Conservation (phyloP, 495 filamentous ascomycete species). For the Durotheca rogersii region DNA sequence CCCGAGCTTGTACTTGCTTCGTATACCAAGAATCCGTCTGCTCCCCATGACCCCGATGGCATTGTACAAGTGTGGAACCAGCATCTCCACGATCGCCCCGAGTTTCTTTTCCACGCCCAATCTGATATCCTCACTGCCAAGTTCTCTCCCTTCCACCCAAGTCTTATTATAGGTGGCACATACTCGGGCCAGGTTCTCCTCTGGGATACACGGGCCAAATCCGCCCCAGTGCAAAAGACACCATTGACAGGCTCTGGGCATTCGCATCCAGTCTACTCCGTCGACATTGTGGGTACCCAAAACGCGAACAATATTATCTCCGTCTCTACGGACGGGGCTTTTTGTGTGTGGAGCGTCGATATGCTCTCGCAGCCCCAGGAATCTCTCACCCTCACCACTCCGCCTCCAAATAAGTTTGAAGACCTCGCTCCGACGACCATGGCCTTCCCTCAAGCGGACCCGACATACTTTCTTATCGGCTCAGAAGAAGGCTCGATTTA, state of each 20-base stretch:
- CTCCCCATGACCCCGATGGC: slow-evolving; percentile 92
- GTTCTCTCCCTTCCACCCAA: slow-evolving; percentile 97
- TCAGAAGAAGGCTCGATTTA: slow-evolving; percentile 95
- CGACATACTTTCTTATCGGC: slow-evolving; percentile 95
- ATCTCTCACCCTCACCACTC: slow-evolving; percentile 78
- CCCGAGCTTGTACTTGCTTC: slow-evolving; percentile 88
- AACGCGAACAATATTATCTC: slow-evolving; percentile 98
- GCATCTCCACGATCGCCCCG: slow-evolving; percentile 87
- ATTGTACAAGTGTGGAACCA: slow-evolving; percentile 96
- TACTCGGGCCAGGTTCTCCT: slow-evolving; percentile 96
- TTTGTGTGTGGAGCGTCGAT: slow-evolving; percentile 95
- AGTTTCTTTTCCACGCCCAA: slow-evolving; percentile 94
- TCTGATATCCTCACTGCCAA: slow-evolving; percentile 94
- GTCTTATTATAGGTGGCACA: slow-evolving; percentile 88
- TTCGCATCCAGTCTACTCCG: slow-evolving; percentile 92
- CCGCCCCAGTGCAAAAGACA: slow-evolving; percentile 90
- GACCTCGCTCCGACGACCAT: slow-evolving; percentile 95
- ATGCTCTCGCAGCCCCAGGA: slow-evolving; percentile 97
- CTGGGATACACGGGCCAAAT: slow-evolving; percentile 93
- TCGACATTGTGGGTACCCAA: slow-evolving; percentile 95
- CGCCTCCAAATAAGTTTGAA: slow-evolving; percentile 87
- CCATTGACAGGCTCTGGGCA: slow-evolving; percentile 90
- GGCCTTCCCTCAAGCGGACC: slow-evolving; percentile 92
- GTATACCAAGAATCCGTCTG: slow-evolving; percentile 94
- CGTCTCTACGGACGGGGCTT: slow-evolving; percentile 91